Percentiles rank a stretch among this genome's conserved stretches.
Evolutionary conservation across 2,329 filamentous ascomycete genomes (phyloP).

Genomic region (Colletotrichum tamarilloi): DNA sequence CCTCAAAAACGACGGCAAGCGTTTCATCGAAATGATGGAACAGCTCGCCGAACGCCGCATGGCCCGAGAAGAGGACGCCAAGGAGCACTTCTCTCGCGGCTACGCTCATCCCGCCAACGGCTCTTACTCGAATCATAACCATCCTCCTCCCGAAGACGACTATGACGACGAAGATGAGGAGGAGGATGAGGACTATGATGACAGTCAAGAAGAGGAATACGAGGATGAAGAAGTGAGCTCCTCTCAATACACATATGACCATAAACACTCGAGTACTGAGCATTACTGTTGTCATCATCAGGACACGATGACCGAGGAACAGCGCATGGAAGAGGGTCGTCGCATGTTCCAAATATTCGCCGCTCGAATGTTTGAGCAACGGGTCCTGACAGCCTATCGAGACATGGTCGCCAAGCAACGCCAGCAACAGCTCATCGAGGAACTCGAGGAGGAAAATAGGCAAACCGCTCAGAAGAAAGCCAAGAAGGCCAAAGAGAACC

Average conservation of each 20-base stretch:
- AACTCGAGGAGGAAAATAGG: constrained; percentile 86
- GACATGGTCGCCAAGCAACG: constrained; percentile 96
- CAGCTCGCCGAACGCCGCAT: constrained; percentile 97
- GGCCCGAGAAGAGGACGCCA: constrained; percentile 93
- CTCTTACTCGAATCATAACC: constrained; percentile 73
- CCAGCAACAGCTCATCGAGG: constrained; percentile 89
- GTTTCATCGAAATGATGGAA: constrained; percentile 99
- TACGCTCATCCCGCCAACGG: constrained; percentile 69
- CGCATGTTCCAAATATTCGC: constrained; percentile 99
- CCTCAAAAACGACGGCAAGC: constrained; percentile 98
- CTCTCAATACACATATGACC: constrained; percentile 37
- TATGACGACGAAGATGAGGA: constrained; percentile 75
- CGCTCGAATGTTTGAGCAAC: constrained; percentile 98
- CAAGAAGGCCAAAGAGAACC: constrained; percentile 93
- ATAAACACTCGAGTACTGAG: constrained; percentile 51
- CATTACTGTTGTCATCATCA: constrained; percentile 60
- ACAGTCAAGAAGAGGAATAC: constrained; percentile 67
- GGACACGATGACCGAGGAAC: constrained; percentile 97
- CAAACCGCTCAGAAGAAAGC: constrained; percentile 83
- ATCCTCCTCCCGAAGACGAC: constrained; percentile 81
- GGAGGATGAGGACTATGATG: constrained; percentile 64
- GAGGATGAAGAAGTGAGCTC: constrained; percentile 64
- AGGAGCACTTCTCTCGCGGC: constrained; percentile 71
- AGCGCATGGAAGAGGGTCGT: constrained; percentile 98
- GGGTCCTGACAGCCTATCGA: constrained; percentile 95